These are phyloP conservation scores for Gastrodia elata DNA, from an alignment of 106 monocot genomes.

Conservation along the genomic window DNA sequence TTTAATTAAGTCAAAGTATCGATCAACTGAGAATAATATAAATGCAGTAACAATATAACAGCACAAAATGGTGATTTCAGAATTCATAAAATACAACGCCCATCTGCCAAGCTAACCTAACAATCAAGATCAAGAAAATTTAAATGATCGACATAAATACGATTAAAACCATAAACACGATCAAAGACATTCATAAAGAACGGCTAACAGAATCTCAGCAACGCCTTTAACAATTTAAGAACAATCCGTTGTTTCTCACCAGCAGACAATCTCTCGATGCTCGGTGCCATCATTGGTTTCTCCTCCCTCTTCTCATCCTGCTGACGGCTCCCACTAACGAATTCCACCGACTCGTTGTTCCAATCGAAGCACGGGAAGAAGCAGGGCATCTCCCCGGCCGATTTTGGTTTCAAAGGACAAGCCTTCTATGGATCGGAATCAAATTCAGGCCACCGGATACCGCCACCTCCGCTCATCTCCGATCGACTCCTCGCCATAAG, in stretches of 20 bases:
- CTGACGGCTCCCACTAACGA: background rate
- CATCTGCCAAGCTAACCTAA: background rate
- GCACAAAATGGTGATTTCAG: background rate
- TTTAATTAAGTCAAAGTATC: background rate
- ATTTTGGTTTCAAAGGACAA: background rate
- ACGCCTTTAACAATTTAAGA: background rate
- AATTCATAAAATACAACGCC: background rate
- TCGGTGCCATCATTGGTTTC: conserved; percentile 10
- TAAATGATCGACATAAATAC: background rate
- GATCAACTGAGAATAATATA: background rate
- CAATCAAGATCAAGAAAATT: background rate
- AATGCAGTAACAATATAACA: background rate
- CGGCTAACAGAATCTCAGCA: background rate
- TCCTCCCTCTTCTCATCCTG: conserved; percentile 11
- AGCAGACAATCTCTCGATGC: background rate
- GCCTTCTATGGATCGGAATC: background rate
- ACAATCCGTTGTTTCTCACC: background rate
- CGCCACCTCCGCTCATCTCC: conserved; percentile 2
- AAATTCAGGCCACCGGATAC: background rate
- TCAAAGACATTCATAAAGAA: background rate
- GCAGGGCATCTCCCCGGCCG: conserved; percentile 11
- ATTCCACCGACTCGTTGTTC: conserved; percentile 1
- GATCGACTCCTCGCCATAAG: background rate
- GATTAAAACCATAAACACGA: background rate
- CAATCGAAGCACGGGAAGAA: conserved; percentile 11